phyloP scores from a whole-genome alignment of 441 rosid species.

The Populus trichocarpa region DNA sequence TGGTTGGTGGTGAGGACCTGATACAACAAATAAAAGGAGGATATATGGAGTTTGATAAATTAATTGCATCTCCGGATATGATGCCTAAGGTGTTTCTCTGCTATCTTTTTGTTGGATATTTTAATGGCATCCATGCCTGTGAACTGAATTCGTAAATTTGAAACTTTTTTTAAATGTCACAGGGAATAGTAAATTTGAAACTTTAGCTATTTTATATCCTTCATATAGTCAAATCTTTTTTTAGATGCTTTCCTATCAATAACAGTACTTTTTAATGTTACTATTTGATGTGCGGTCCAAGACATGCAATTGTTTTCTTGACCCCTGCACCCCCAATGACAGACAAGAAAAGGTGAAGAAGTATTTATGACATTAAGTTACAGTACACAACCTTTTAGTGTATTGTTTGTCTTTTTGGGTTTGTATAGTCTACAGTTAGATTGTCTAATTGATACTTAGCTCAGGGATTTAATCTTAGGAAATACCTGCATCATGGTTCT shows the following conservation, averaged over 20 bases:
- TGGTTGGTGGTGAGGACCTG: conserved; percentile 95
- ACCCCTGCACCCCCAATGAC: too few species aligned
- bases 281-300: too few species aligned
- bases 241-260: too few species aligned
- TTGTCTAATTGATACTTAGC: neutral
- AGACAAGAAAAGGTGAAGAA: too few species aligned
- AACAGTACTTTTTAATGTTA: too few species aligned
- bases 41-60: conserved; percentile 93
- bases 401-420: neutral
- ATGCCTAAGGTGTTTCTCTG: conserved; percentile 84
- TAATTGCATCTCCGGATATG: conserved; percentile 98
- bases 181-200: neutral
- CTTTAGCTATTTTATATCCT: neutral
- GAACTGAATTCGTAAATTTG: neutral
- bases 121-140: neutral
- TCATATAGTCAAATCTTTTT: too few species aligned
- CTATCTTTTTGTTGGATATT: conserved; percentile 8
- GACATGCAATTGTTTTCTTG: too few species aligned
- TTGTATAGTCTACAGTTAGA: neutral
- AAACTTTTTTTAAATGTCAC: neutral
- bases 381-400: neutral
- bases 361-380: too few species aligned
- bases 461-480: neutral
- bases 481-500: neutral
- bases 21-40: conserved; percentile 92